phyloP scores from a whole-genome alignment of 129 eudicot genomes.

The Lonicera japonica region DNA sequence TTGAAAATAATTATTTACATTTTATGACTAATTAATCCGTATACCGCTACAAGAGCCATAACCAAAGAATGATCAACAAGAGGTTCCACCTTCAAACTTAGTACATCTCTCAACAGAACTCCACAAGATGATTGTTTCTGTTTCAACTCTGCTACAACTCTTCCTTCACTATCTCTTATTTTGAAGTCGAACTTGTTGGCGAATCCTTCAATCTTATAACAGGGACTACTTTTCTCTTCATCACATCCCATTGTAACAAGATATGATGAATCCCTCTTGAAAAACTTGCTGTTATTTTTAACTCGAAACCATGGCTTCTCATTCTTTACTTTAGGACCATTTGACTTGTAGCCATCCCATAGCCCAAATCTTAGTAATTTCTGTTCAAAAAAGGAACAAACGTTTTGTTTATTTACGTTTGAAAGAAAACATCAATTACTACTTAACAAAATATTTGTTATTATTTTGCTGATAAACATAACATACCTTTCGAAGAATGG shows the following conservation, averaged over 20 bases:
- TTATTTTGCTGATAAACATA: not conserved
- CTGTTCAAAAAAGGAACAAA: constrained; percentile 21
- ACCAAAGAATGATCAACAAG: constrained; percentile 49
- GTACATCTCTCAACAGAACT: constrained; percentile 56
- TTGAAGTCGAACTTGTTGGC: constrained; percentile 35
- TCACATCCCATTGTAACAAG: constrained; percentile 25
- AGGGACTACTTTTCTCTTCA: constrained; percentile 11
- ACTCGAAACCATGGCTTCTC: constrained; percentile 60
- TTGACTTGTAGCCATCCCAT: constrained; percentile 49
- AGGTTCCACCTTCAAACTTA: constrained; percentile 54
- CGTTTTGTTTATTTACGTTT: not conserved
- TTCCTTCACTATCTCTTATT: constrained; percentile 34
- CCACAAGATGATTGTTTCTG: constrained; percentile 51
- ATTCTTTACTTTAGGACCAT: constrained; percentile 13
- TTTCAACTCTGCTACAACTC: constrained; percentile 37
- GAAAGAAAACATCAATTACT: not conserved
- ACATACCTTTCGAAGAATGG: constrained; percentile 45
- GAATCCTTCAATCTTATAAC: constrained; percentile 35
- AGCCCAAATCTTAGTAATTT: constrained; percentile 33
- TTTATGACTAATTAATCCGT: constrained; percentile 44
- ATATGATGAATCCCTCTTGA: constrained; percentile 29
- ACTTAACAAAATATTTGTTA: not conserved
- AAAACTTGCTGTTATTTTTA: constrained; percentile 23
- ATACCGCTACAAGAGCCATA: constrained; percentile 60
- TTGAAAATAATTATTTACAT: constrained; percentile 32